Evolutionary conservation across 257 asterid genomes (phyloP).

Genomic region (Salvia splendens): DNA sequence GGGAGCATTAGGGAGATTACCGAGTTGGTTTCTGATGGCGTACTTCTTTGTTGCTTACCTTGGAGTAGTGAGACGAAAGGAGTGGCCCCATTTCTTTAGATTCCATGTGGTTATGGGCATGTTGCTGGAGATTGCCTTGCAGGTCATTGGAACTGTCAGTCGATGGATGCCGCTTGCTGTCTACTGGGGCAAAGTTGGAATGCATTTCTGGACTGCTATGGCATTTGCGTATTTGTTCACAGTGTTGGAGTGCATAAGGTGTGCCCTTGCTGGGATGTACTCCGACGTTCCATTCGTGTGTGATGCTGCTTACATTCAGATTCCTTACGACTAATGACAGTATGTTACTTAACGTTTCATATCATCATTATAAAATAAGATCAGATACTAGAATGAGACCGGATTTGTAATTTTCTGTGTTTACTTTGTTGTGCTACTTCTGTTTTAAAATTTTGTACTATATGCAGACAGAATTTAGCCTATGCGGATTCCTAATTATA

Average conservation of each 20-base stretch:
- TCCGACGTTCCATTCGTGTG: constrained; percentile 84
- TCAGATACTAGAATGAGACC: background rate
- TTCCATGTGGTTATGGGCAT: constrained; percentile 90
- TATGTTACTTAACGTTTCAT: background rate
- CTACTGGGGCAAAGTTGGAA: constrained; percentile 89
- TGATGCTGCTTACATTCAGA: constrained; percentile 93
- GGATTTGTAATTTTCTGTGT: background rate
- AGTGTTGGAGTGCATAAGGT: constrained; percentile 75
- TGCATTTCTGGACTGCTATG: constrained; percentile 78
- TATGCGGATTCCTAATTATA: background rate
- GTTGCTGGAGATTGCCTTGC: constrained; percentile 90
- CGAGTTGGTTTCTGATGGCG: constrained; percentile 87
- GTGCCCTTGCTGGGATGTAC: constrained; percentile 86
- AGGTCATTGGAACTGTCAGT: constrained; percentile 78
- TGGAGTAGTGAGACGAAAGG: constrained; percentile 84
- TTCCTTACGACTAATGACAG: constrained; percentile 63
- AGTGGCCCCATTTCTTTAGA: constrained; percentile 93
- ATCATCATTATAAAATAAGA: background rate
- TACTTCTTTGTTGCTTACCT: constrained; percentile 82
- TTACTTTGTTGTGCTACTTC: background rate
- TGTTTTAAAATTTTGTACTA: background rate
- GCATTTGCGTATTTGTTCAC: constrained; percentile 80
- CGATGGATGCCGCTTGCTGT: constrained; percentile 75
- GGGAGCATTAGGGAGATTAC: constrained; percentile 62
- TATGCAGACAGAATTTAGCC: background rate